These are phyloP conservation scores for Dimargaris cristalligena DNA, from an alignment of 192 early-diverging fungal genomes.

Conservation along the genomic window DNA sequence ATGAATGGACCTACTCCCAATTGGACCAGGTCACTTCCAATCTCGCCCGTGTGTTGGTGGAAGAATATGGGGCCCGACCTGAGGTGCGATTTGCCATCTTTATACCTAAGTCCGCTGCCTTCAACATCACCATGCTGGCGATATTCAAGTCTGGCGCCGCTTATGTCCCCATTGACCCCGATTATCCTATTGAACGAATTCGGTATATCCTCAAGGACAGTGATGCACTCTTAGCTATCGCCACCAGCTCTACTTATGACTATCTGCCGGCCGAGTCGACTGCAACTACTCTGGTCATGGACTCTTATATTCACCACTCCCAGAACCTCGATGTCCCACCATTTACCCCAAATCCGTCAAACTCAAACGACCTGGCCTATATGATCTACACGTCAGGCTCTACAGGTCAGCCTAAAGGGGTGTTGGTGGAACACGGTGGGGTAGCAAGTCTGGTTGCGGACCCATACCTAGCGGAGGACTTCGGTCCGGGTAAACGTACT, in stretches of 20 bases:
- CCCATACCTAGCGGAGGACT: background rate
- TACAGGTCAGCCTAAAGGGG: conserved; percentile 6
- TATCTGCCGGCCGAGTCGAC: background rate
- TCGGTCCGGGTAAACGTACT: background rate
- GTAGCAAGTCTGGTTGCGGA: background rate
- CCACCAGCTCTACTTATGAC: background rate
- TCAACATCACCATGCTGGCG: background rate
- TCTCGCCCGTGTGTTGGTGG: background rate
- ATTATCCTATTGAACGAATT: background rate
- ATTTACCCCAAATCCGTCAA: background rate
- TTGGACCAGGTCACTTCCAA: background rate
- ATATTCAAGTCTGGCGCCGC: conserved; percentile 1
- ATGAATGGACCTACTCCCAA: background rate
- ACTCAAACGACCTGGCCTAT: background rate
- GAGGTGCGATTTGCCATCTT: conserved; percentile 1
- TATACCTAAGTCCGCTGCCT: background rate
- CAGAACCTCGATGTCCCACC: background rate
- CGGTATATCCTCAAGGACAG: conserved; percentile 1
- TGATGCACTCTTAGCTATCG: background rate
- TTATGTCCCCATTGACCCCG: background rate
- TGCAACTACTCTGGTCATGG: background rate
- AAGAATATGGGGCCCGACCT: background rate
- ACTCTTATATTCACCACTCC: background rate
- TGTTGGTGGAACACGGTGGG: conserved; percentile 1
- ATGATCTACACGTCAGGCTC: conserved; percentile 10